Conservation (phyloP, 108 stramenopile genomes). For the Conticribra weissflogii region DNA sequence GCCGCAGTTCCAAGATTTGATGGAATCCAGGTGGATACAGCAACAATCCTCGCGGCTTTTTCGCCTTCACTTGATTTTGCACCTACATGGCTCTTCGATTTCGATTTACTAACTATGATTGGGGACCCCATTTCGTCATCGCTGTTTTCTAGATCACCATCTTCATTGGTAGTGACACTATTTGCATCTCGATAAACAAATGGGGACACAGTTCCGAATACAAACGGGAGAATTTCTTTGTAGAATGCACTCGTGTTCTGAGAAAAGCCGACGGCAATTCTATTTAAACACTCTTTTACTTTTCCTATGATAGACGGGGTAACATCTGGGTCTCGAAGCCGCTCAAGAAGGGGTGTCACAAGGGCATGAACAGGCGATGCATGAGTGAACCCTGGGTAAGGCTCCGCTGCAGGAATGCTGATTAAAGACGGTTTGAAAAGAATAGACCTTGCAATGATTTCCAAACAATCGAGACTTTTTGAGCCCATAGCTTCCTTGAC, state of each 20-base stretch:
- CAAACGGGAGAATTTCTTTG: constrained; percentile 77
- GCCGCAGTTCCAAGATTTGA: constrained; percentile 50
- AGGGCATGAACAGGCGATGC: constrained; percentile 72
- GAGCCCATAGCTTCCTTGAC: constrained; percentile 90
- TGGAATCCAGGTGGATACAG: constrained; percentile 81
- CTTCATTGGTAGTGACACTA: constrained; percentile 13
- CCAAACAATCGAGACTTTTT: constrained; percentile 81
- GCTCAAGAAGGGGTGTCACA: constrained; percentile 75
- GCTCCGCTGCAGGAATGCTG: constrained; percentile 32
- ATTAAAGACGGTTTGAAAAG: constrained; percentile 67
- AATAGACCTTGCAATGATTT: constrained; percentile 69
- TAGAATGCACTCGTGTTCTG: constrained; percentile 83
- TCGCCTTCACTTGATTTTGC: background rate
- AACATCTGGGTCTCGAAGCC: constrained; percentile 61
- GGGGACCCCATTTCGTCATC: constrained; percentile 55
- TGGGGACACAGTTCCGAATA: constrained; percentile 79
- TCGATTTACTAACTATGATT: constrained; percentile 58
- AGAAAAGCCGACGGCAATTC: constrained; percentile 88
- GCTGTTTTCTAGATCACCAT: constrained; percentile 43
- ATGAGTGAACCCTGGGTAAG: constrained; percentile 45
- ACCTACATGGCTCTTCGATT: constrained; percentile 6
- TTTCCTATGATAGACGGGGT: constrained; percentile 58
- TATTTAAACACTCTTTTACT: constrained; percentile 83
- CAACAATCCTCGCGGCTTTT: constrained; percentile 25
- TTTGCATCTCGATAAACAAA: constrained; percentile 50